Evolutionary conservation across 495 filamentous ascomycete genomes (phyloP).

Genomic region (Penicillium dipodomyicola): DNA sequence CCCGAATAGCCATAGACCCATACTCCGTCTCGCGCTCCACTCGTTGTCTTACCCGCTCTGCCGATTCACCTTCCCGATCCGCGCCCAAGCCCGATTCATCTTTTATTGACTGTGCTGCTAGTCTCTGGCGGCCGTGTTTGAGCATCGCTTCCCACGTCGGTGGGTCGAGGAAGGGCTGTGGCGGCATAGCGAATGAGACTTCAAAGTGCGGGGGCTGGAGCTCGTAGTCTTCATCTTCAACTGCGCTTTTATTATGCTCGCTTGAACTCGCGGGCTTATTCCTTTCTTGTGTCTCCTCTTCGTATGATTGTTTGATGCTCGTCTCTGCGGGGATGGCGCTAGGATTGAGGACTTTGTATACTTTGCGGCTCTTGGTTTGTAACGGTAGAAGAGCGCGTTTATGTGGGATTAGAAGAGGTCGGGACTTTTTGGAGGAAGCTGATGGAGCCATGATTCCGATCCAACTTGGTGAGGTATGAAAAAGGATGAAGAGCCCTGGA

Average conservation of each 20-base stretch:
- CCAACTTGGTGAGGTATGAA: background rate
- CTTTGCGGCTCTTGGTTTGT: background rate
- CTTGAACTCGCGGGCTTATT: background rate
- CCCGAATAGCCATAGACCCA: constrained; percentile 35
- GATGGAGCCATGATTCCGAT: background rate
- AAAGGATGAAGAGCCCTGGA: background rate
- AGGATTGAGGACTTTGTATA: constrained; percentile 22
- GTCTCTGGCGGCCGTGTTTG: constrained; percentile 10
- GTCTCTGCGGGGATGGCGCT: constrained; percentile 24
- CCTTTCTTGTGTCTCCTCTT: background rate
- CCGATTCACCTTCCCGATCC: constrained; percentile 11
- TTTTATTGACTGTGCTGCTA: constrained; percentile 6
- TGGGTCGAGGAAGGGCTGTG: constrained; percentile 31
- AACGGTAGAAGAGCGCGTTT: constrained; percentile 18
- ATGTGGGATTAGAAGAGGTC: constrained; percentile 19
- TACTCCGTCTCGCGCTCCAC: constrained; percentile 31
- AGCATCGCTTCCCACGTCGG: constrained; percentile 25
- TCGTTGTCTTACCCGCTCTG: constrained; percentile 20
- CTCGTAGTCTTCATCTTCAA: background rate
- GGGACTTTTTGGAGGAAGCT: background rate
- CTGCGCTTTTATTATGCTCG: background rate
- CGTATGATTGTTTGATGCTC: constrained; percentile 16
- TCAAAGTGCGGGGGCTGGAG: constrained; percentile 10
- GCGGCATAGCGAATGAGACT: constrained; percentile 16
- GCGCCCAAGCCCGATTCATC: background rate